phyloP scores from a whole-genome alignment of 179 eudicot genomes.

The Amaranthus tricolor region DNA sequence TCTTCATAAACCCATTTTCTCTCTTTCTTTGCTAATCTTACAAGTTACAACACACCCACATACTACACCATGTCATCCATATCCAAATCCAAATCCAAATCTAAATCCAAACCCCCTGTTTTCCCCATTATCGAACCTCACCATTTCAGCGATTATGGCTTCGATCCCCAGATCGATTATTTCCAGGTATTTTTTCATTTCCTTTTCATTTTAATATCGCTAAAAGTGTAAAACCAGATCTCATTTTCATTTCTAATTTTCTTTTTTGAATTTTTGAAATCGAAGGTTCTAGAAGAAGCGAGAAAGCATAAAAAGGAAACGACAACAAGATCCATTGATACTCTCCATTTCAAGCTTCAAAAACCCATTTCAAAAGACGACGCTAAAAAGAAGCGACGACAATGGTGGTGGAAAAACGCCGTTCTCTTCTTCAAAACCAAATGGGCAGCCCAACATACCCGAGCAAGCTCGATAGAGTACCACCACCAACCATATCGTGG shows the following conservation, averaged over 20 bases:
- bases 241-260: neutral
- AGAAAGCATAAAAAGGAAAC: conserved; percentile 51
- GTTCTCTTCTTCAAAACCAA: conserved; percentile 33
- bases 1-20: conserved; percentile 1
- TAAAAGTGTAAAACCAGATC: neutral
- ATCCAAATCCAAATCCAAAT: neutral
- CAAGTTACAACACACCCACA: neutral
- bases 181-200: conserved; percentile 50
- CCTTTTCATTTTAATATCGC: no score
- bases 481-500: conserved; percentile 17
- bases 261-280: neutral
- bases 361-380: conserved; percentile 73
- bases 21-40: conserved; percentile 1
- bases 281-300: conserved; percentile 79
- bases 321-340: conserved; percentile 40
- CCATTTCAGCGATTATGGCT: conserved; percentile 84
- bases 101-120: conserved; percentile 40
- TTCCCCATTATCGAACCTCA: conserved; percentile 55
- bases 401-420: conserved; percentile 41
- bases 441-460: conserved; percentile 28
- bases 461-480: conserved; percentile 31
- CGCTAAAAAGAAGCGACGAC: conserved; percentile 29
- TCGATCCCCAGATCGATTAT: conserved; percentile 79
- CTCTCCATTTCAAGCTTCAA: conserved; percentile 74
- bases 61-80: neutral